phyloP scores from a whole-genome alignment of 495 filamentous ascomycete species.

The Hypoxylon rickii region DNA sequence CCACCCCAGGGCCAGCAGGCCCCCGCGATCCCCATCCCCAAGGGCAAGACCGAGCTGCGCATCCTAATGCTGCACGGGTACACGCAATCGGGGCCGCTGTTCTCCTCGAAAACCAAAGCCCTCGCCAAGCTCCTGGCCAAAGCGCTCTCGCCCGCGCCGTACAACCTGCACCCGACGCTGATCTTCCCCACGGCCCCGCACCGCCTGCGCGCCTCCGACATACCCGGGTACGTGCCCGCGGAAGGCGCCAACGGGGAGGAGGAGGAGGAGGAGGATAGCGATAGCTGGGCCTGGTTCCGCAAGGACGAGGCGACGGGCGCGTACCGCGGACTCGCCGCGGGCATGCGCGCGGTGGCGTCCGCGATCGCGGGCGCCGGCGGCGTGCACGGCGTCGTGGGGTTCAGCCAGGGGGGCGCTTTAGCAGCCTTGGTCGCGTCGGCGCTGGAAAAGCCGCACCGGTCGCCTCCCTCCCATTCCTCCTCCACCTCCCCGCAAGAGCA shows the following conservation, averaged over 20 bases:
- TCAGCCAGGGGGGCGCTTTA: conserved; percentile 70
- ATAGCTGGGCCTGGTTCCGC: conserved; percentile 85
- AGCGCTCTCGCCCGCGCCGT: conserved; percentile 57
- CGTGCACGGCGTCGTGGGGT: conserved; percentile 76
- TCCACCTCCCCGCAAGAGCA: conserved; percentile 49
- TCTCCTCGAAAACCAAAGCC: conserved; percentile 87
- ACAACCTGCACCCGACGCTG: conserved; percentile 60
- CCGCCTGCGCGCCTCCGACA: conserved; percentile 66
- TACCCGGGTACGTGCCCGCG: conserved; percentile 64
- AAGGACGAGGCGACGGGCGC: conserved; percentile 60
- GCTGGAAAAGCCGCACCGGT: conserved; percentile 58
- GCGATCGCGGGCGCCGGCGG: conserved; percentile 62
- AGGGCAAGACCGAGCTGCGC: conserved; percentile 49
- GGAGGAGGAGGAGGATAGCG: conserved; percentile 49
- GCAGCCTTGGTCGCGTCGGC: conserved; percentile 65
- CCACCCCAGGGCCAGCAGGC: conserved; percentile 3
- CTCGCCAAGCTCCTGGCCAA: conserved; percentile 81
- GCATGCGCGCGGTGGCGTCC: conserved; percentile 62
- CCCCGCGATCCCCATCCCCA: conserved; percentile 16
- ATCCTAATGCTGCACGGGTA: conserved; percentile 73
- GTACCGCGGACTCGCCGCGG: conserved; percentile 70
- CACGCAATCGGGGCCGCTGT: conserved; percentile 87
- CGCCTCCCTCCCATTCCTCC: conserved; percentile 22
- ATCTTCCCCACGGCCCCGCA: conserved; percentile 66
- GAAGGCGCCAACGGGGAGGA: conserved; percentile 3